These are phyloP conservation scores for Vigna mungo DNA, from an alignment of 306 rosid species.

Conservation along the genomic window DNA sequence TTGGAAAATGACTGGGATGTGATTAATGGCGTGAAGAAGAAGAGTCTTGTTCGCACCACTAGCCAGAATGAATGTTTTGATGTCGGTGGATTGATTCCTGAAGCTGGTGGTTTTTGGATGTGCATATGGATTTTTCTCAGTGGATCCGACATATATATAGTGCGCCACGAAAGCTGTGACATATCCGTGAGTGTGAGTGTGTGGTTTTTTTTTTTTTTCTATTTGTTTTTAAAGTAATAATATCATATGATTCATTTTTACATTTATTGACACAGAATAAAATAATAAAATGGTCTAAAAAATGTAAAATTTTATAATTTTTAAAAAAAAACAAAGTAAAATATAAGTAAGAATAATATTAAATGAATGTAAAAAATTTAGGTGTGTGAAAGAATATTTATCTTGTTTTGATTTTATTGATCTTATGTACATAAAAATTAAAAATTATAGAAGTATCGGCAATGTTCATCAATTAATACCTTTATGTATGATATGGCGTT, in stretches of 20 bases:
- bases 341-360: too few relatives aligned
- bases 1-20: slow-evolving; percentile 25
- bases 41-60: not conserved
- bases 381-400: too few relatives aligned
- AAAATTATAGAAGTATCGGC: not conserved
- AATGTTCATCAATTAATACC: not conserved
- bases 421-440: not conserved
- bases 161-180: slow-evolving; percentile 13
- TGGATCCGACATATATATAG: not conserved
- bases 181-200: not conserved
- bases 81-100: slow-evolving; percentile 28
- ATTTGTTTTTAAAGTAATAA: too few relatives aligned
- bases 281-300: too few relatives aligned
- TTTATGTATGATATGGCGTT: not conserved
- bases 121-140: slow-evolving; percentile 11
- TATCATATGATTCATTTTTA: too few relatives aligned
- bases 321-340: too few relatives aligned
- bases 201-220: too few relatives aligned
- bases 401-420: too few relatives aligned
- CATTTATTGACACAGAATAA: too few relatives aligned
- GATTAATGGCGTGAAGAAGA: slow-evolving; percentile 22
- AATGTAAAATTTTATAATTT: too few relatives aligned
- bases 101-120: slow-evolving; percentile 3
- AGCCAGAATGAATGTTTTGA: slow-evolving; percentile 11
- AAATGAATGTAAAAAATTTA: too few relatives aligned